Base-by-base conservation (phyloP, 495 filamentous ascomycete genomes). In the Neurospora sublineolata region DNA sequence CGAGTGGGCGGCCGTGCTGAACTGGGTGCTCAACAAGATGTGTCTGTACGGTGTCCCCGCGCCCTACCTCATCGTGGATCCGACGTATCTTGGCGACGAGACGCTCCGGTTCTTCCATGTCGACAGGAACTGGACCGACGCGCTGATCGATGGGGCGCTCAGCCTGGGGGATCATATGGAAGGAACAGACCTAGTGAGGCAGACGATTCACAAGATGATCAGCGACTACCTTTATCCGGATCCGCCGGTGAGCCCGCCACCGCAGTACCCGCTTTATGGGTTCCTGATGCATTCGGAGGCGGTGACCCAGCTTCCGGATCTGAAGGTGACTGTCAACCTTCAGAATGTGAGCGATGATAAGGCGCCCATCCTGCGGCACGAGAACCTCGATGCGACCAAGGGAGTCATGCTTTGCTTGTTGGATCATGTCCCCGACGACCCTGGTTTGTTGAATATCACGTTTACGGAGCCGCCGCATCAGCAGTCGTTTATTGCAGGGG, bases 131-230 rank as follows among this genome's bases (percentile, higher is more conserved):
- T 87, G 85, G 85, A 60, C 80, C 9, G 82, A 85, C 41, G 73
- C 73, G 1, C 40, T 86, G 1, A 69, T 87, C 14, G 85, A 87
- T 71, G 85, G 85, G 0, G 85, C 78, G 2, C 77, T 87, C 1
- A 79, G 76, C 6, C 33, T 82, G 0, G 84, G 74, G 2, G 86
- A 86, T 72, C 80, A 86, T 71, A 36, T 73, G 16, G 37, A 38
- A 3, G 72, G 79, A 1, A 73, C 76, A 4, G 83, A 84, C 68
- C 5, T 37, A 20, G 44, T 76, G 11, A 77, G 82, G 18, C 68
- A 23, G 14, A 72, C 74, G 14, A 80, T 85, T 68, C 83, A 84
- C 67, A 4, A 69, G 8, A 70, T 41, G 16, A 68, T 82, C 68
- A 81, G 82, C 68, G 27, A 71, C 1, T 78, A 80, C 18, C 64